Percentiles rank a stretch among this genome's conserved stretches.
Conservation (phyloP, 805 yeast species). For the Hanseniaspora taiwanica region DNA sequence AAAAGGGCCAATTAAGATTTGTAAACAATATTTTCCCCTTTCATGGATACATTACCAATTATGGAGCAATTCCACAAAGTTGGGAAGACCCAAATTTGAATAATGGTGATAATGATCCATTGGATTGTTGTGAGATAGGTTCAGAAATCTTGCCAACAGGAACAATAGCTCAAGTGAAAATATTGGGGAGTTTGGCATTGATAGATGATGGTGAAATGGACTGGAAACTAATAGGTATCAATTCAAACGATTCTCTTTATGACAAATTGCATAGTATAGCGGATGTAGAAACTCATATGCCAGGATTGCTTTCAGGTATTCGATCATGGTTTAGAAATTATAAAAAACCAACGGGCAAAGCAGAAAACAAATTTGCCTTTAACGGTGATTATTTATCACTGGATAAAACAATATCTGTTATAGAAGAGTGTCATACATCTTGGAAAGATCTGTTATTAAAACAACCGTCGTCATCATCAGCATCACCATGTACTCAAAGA, state of each 20-base stretch:
- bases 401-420: slow-evolving; percentile 43
- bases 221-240: slow-evolving; percentile 78
- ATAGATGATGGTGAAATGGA: slow-evolving; percentile 94
- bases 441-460: slow-evolving; percentile 59
- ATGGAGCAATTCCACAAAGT: slow-evolving; percentile 96
- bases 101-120: slow-evolving; percentile 87
- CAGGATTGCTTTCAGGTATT: slow-evolving; percentile 57
- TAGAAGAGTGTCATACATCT: slow-evolving; percentile 51
- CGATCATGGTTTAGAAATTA: slow-evolving; percentile 73
- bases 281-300: slow-evolving; percentile 57
- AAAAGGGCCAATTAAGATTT: slow-evolving; percentile 90
- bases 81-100: slow-evolving; percentile 51
- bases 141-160: slow-evolving; percentile 36
- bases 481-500: not conserved
- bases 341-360: slow-evolving; percentile 74
- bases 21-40: slow-evolving; percentile 98
- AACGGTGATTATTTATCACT: slow-evolving; percentile 51
- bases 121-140: slow-evolving; percentile 90
- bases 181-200: slow-evolving; percentile 64
- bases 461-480: no score
- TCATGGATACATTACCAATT: slow-evolving; percentile 96
- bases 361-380: slow-evolving; percentile 62
- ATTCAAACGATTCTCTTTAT: slow-evolving; percentile 53
- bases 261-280: slow-evolving; percentile 42
- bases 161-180: slow-evolving; percentile 49